Evolutionary conservation across 2,329 filamentous ascomycete genomes (phyloP), one percentile per base, ranked within the genome.

Genomic region (Chaetomiaceae sp.): DNA sequence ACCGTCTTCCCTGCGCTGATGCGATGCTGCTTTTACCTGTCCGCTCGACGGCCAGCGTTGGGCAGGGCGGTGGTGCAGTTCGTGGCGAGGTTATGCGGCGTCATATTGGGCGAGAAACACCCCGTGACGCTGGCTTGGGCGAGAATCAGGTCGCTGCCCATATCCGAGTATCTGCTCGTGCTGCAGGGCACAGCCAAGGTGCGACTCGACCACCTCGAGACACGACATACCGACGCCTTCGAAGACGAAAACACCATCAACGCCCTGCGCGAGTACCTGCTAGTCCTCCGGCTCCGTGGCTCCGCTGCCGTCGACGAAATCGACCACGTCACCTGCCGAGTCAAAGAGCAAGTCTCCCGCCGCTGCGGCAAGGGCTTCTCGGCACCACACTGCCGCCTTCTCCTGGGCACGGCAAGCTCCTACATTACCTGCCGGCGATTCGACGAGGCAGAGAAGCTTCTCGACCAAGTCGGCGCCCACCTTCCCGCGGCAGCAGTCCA

Each of bases 1-100:
- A 40, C 59, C 6, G 50, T 65, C 23, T 57, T 66, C 38, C 48
- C 51, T 4, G 52, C 51, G 1, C 48, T 59, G 7, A 45, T 61
- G 43, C 44, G 50, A 1, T 54, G 50, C 15, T 57, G 47, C 23
- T 63, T 58, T 36, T 56, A 62, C 31, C 42, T 65, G 9, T 56
- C 51, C 3, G 53, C 36, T 6, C 54, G 49, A 1, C 20, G 50
- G 6, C 48, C 48, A 1, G 40, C 19, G 11, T 31, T 61, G 22
- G 53, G 47, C 3, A n/a, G 25, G 14, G 43, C 36, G 19, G 54
- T 61, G 23, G 33, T 44, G n/a, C 20, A 45, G 20, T 60, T 60
- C 20, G 53, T 60, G 4, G 54, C 54, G 11, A 38, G 46, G 31
- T 22, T 61, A n/a, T 59, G 50, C 43, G 40, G 19, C 31, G 36